phyloP scores from a whole-genome alignment of 2,329 filamentous ascomycete genomes.

The Colletotrichum horii region DNA sequence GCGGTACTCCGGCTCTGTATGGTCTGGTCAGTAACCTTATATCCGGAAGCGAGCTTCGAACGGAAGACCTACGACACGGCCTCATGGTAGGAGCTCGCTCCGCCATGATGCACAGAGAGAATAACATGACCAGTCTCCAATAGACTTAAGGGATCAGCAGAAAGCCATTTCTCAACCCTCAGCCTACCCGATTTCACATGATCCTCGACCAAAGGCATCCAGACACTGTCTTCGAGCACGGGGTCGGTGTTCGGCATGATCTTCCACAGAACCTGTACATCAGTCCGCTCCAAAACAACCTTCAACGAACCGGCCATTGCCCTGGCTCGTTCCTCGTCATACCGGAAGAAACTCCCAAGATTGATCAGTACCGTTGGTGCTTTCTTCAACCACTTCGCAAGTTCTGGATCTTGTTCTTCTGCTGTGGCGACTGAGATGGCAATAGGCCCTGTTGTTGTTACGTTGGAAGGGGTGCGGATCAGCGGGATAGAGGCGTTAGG shows the following conservation, averaged over 20 bases:
- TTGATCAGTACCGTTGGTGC: conserved; percentile 30
- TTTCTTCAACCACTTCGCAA: conserved; percentile 25
- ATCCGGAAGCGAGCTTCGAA: not conserved
- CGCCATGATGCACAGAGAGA: conserved; percentile 43
- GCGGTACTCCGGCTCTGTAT: conserved; percentile 45
- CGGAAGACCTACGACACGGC: conserved; percentile 40
- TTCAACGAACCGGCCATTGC: conserved; percentile 31
- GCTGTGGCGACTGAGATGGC: conserved; percentile 22
- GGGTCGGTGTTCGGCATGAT: not conserved
- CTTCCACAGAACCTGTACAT: conserved; percentile 39
- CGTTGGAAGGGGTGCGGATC: conserved; percentile 24
- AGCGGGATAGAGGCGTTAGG: conserved; percentile 29
- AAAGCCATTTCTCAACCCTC: conserved; percentile 32
- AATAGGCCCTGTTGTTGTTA: conserved; percentile 27
- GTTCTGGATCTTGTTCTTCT: conserved; percentile 28
- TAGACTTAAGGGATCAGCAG: conserved; percentile 35
- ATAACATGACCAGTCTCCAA: conserved; percentile 39
- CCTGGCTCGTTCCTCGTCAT: conserved; percentile 25
- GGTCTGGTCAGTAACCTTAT: not conserved
- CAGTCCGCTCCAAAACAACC: conserved; percentile 23
- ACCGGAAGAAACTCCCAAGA: conserved; percentile 27
- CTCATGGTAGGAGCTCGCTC: conserved; percentile 48
- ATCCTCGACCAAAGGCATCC: conserved; percentile 14
- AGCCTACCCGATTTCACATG: conserved; percentile 26
- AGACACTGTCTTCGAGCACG: conserved; percentile 21